Percentiles rank a stretch among this genome's conserved stretches.
Conservation (phyloP, 352 stramenopile species). For the Globisporangium spinosum region DNA sequence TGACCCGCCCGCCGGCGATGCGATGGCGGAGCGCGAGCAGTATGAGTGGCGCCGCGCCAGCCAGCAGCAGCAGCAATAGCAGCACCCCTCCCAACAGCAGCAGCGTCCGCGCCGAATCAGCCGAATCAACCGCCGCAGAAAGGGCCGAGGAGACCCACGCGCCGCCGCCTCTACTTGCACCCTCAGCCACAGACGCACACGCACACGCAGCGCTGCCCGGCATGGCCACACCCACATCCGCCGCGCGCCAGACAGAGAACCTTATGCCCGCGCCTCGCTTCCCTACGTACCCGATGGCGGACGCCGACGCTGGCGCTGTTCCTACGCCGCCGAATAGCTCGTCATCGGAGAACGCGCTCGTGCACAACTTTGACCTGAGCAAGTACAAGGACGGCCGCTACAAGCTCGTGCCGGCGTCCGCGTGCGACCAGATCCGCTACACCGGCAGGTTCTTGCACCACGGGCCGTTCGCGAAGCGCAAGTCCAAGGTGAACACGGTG, state of each 20-base stretch:
- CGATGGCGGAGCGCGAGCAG: not conserved
- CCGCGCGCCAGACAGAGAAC: not conserved
- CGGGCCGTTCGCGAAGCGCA: constrained; percentile 46
- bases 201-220: not conserved
- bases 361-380: constrained; percentile 79
- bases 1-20: not conserved
- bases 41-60: constrained; percentile 12
- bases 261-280: constrained; percentile 5
- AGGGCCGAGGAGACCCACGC: not conserved
- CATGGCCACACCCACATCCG: constrained; percentile 15
- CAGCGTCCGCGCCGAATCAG: not conserved
- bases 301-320: not conserved
- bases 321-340: constrained; percentile 15
- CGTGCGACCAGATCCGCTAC: constrained; percentile 69
- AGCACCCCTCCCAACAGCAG: not conserved
- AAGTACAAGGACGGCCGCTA: constrained; percentile 75
- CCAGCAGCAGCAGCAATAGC: not conserved
- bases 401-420: constrained; percentile 65
- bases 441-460: constrained; percentile 72
- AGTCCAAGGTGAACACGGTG: constrained; percentile 84
- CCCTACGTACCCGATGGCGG: constrained; percentile 7
- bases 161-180: not conserved
- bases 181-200: not conserved
- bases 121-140: not conserved
- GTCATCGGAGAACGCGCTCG: constrained; percentile 32